Base-by-base conservation (phyloP, 352 stramenopile species). In the Pythium brassicae region DNA sequence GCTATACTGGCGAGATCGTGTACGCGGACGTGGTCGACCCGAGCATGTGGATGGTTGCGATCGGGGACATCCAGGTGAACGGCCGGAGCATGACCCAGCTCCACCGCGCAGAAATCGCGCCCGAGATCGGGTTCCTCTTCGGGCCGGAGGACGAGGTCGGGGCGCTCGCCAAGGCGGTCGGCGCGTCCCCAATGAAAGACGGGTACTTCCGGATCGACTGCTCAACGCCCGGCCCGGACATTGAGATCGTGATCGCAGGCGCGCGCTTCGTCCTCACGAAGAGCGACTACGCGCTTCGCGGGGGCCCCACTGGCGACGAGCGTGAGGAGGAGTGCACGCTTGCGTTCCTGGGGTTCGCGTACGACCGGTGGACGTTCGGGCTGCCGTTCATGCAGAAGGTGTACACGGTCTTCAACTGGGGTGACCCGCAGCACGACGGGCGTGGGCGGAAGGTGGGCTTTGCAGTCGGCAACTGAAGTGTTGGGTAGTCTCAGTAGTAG, bases 1-100 rank as follows among this genome's bases (percentile, higher is more conserved):
- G 47, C 34, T 64, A 60, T 25, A 50, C 29, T 25, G 58, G 58
- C 22, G 22, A 46, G 1, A 19, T 64, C 25, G 29, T 23, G 29
- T 64, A 60, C 22, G 37, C 39, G 20, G 8, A 46, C 17, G 43
- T 44, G 11, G 32, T 27, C 37, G 12, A n/a, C 19, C 22, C 14
- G 9, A 43, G 35, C 3, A 23, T 20, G 20, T 63, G 57, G 57
- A 49, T 26, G 6, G 23, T 61, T 11, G 25, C 42, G 25, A 17
- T 65, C 17, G 46, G 56, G 52, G 46, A n/a, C 5, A 50, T 61
- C 34, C 27, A 10, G 3, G 27, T 55, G 7, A 14, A 20, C 23
- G 46, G 46, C 10, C 6, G 50, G 26, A 49, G 11, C 3, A 25
- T 55, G 3, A 32, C 27, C 7, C 32, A 22, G 15, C 10, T 49